Evolutionary conservation across 768 basidiomycete genomes (phyloP), one percentile per base, ranked within the genome.

Genomic region (Boletus pseudopeckii): DNA sequence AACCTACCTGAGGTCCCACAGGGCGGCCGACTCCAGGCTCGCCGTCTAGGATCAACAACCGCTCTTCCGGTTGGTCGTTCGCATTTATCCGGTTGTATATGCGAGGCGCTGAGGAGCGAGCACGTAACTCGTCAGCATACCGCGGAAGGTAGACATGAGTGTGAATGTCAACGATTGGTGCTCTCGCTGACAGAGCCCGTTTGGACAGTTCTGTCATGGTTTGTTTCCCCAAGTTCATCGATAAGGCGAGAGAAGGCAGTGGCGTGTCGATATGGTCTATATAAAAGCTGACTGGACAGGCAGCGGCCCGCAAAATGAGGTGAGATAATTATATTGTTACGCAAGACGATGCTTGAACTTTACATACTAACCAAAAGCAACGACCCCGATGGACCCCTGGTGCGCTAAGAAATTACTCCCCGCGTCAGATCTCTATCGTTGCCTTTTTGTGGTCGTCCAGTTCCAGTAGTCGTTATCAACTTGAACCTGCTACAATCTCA

Each of bases 131-230:
- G 0, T 83, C 74, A 18, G 84, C 81, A 68, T 94, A 93, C 33
- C 88, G 79, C 2, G 90, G 88, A 18, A 91, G 79, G 64, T 91
- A 94, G 39, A 92, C 80, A 58, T 94, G 92, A 5, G 89, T 90
- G 75, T 94, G 92, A 32, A 94, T 75, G 72, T 94, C 92, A 42
- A 94, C 81, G 41, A 90, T 71, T 2, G 83, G 74, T 30, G 61
- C 59, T 38, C 58, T 66, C 34, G 55, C 39, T 50, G 57, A 66
- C 39, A 61, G 33, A 0, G 50, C 49, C 20, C 50, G 58, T 39
- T 44, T 68, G 48, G 60, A 60, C 24, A 71, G 42, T 43, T 61
- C 56, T 51, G 64, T 56, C 70, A 61, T 64, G 45, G 68, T 14
- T 33, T 49, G 59, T 17, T 37, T 71, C 53, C 54, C 57, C 52